Percentiles rank a stretch among this genome's conserved stretches.
phyloP scores from a whole-genome alignment of 2,329 filamentous ascomycete genomes.

The Zymoseptoria tritici region DNA sequence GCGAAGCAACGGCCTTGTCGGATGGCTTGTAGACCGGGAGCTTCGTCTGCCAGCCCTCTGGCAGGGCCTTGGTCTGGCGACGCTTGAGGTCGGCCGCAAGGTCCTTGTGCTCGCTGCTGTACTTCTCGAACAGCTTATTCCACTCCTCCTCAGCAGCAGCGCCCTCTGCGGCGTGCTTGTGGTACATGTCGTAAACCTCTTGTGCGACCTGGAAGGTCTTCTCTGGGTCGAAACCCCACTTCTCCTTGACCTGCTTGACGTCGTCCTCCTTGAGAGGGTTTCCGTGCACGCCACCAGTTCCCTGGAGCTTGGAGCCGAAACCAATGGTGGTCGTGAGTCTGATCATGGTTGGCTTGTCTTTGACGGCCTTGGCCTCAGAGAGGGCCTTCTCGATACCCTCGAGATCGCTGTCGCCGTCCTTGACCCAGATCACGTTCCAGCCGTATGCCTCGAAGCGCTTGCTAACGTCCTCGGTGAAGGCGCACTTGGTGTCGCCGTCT shows the following conservation, averaged over 20 bases:
- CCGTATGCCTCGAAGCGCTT: slow-evolving; percentile 96
- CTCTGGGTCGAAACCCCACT: slow-evolving; percentile 93
- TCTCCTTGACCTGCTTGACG: slow-evolving; percentile 84
- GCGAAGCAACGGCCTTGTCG: slow-evolving; percentile 79
- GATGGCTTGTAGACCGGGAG: slow-evolving; percentile 84
- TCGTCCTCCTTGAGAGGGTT: slow-evolving; percentile 93
- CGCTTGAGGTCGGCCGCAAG: slow-evolving; percentile 76
- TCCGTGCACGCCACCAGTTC: slow-evolving; percentile 92
- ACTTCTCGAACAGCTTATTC: slow-evolving; percentile 88
- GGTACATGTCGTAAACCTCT: slow-evolving; percentile 86
- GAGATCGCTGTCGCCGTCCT: slow-evolving; percentile 83
- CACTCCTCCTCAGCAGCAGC: slow-evolving; percentile 88
- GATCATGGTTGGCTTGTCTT: slow-evolving; percentile 94
- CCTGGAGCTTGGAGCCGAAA: slow-evolving; percentile 86
- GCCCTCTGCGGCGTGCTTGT: slow-evolving; percentile 76
- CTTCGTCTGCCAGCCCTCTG: slow-evolving; percentile 91
- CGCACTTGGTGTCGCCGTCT: slow-evolving; percentile 91
- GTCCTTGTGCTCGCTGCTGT: slow-evolving; percentile 66
- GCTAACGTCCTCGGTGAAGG: slow-evolving; percentile 93
- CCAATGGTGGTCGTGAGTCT: slow-evolving; percentile 96
- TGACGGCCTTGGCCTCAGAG: slow-evolving; percentile 75
- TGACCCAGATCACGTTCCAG: slow-evolving; percentile 83
- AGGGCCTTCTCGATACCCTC: slow-evolving; percentile 83
- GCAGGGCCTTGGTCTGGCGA: slow-evolving; percentile 73
- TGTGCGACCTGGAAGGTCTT: slow-evolving; percentile 89